Percentiles rank a stretch among this genome's conserved stretches.
Evolutionary conservation across 1,284 basidiomycete genomes (phyloP).

Genomic region (Fomes fomentarius): DNA sequence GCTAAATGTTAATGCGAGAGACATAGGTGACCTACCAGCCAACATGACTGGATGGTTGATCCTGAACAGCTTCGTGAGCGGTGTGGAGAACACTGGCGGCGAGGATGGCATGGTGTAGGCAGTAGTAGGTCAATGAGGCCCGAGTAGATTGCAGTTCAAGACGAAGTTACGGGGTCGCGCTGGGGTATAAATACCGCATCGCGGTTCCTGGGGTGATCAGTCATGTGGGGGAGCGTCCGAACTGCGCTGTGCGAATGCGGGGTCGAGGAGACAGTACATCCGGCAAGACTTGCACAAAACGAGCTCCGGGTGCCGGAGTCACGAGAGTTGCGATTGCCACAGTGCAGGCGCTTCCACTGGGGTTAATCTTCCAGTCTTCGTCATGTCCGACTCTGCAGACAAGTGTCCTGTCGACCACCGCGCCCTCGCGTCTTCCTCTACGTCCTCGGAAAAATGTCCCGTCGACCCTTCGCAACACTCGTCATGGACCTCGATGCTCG

Average conservation of each 20-base stretch:
- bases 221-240: not conserved
- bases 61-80: slow-evolving; percentile 70
- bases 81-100: slow-evolving; percentile 58
- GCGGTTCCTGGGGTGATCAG: too few relatives aligned
- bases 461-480: slow-evolving; percentile 59
- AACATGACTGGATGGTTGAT: slow-evolving; percentile 86
- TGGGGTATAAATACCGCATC: too few relatives aligned
- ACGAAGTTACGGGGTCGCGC: too few relatives aligned
- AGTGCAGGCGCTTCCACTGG: not conserved
- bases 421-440: slow-evolving; percentile 24
- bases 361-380: not conserved
- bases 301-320: not conserved
- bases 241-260: not conserved
- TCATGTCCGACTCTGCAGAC: slow-evolving; percentile 37
- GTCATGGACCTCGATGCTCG: slow-evolving; percentile 53
- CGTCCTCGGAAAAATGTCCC: slow-evolving; percentile 45
- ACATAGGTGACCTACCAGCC: slow-evolving; percentile 44
- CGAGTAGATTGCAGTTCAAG: too few relatives aligned
- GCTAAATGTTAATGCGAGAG: not conserved
- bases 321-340: not conserved
- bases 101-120: slow-evolving; percentile 73
- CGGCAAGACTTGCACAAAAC: not conserved
- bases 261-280: not conserved
- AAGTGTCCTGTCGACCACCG: slow-evolving; percentile 66
- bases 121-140: too few relatives aligned